Conservation (phyloP, 2,329 filamentous ascomycete genomes). For the Volutella citrinella region DNA sequence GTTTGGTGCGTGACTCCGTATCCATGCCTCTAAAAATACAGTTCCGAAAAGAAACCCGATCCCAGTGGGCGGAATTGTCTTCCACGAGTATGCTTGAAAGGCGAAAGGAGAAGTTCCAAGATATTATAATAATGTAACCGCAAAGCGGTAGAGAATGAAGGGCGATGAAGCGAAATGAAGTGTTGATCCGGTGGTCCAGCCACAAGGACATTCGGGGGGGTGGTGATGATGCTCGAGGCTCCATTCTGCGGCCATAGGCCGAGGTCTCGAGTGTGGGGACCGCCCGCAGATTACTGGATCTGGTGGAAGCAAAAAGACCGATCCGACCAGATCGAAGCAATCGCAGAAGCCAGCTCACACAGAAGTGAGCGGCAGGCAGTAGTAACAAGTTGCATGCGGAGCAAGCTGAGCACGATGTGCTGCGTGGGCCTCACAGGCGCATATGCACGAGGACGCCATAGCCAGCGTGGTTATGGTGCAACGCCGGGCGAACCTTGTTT, state of each 20-base stretch:
- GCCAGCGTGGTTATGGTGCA: conserved; percentile 13
- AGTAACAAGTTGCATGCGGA: conserved; percentile 20
- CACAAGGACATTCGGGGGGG: conserved; percentile 16
- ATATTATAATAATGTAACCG: conserved; percentile 13
- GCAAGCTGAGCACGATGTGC: conserved; percentile 20
- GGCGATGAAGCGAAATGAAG: conserved; percentile 18
- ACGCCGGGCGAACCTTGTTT: conserved; percentile 18
- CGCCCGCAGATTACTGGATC: conserved; percentile 9
- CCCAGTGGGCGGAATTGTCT: no score
- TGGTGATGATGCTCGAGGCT: conserved; percentile 11
- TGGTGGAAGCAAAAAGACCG: conserved; percentile 19
- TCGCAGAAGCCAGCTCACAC: conserved; percentile 16
- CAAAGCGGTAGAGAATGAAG: conserved; percentile 9
- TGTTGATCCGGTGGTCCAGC: conserved; percentile 26
- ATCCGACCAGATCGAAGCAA: no score
- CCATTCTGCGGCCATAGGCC: conserved; percentile 9
- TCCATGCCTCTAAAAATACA: conserved; percentile 28
- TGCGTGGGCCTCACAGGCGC: conserved; percentile 16
- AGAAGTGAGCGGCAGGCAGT: conserved; percentile 11
- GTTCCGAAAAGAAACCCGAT: conserved; percentile 23
- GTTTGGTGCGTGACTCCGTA: conserved; percentile 26
- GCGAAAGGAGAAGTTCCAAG: conserved; percentile 20
- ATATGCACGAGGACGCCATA: conserved; percentile 20
- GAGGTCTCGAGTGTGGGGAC: conserved; percentile 7
- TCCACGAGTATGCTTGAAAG: no score